Percentiles rank a stretch among this genome's conserved stretches.
phyloP scores from a whole-genome alignment of 2,329 filamentous ascomycete genomes.

The Alternaria angustiovoidea region DNA sequence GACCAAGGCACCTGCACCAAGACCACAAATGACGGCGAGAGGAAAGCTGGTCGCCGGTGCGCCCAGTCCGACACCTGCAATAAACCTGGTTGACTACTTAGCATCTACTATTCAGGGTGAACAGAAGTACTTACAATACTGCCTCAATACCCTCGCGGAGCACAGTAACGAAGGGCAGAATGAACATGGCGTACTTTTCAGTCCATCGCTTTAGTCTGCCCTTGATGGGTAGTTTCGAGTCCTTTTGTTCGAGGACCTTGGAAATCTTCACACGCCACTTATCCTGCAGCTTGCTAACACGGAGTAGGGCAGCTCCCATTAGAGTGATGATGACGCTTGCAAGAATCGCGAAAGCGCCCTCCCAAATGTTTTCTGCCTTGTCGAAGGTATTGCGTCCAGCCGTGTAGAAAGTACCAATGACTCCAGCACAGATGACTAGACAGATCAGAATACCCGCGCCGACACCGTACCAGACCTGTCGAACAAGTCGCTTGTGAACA shows the following conservation, averaged over 20 bases:
- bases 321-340: constrained; percentile 82
- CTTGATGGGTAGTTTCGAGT: constrained; percentile 50
- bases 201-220: constrained; percentile 67
- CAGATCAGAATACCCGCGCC: constrained; percentile 69
- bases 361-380: constrained; percentile 77
- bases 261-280: constrained; percentile 89
- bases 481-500: constrained; percentile 72
- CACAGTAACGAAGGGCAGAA: constrained; percentile 87
- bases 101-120: background rate
- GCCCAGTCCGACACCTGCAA: constrained; percentile 82
- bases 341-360: constrained; percentile 78
- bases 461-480: constrained; percentile 75
- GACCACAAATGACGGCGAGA: constrained; percentile 75
- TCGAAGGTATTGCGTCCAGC: constrained; percentile 73
- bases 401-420: constrained; percentile 73
- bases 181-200: constrained; percentile 86
- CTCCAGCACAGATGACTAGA: constrained; percentile 67
- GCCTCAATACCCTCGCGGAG: constrained; percentile 86
- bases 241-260: constrained; percentile 68
- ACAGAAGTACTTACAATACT: constrained; percentile 62
- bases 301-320: constrained; percentile 80
- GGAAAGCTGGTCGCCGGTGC: constrained; percentile 80
- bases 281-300: constrained; percentile 81
- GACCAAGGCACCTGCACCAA: constrained; percentile 70
- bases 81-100: constrained; percentile 60